These are phyloP conservation scores for Aplosporella prunicola DNA, from an alignment of 2,329 filamentous ascomycete species.

Conservation along the genomic window DNA sequence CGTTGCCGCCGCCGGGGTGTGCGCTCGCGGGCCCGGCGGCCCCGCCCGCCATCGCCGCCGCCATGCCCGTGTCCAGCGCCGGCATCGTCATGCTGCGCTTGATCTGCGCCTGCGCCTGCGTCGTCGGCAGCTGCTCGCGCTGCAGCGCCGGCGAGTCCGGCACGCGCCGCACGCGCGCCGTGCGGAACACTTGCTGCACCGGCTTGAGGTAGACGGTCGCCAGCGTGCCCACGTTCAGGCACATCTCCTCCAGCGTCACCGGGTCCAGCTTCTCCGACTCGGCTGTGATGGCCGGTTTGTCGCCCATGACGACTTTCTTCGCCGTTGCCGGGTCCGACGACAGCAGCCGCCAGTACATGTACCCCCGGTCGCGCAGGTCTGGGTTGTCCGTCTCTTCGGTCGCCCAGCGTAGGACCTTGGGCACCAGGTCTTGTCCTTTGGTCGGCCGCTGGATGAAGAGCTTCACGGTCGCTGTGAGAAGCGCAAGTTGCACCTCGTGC, in stretches of 20 bases:
- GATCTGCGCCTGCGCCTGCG: slow-evolving; percentile 35
- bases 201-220: slow-evolving; percentile 97
- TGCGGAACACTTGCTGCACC: slow-evolving; percentile 92
- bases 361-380: slow-evolving; percentile 87
- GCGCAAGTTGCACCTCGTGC: slow-evolving; percentile 86
- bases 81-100: slow-evolving; percentile 16
- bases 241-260: slow-evolving; percentile 89
- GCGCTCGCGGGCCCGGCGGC: slow-evolving; percentile 2
- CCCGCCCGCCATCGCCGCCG: not conserved
- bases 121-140: slow-evolving; percentile 54
- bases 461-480: slow-evolving; percentile 94
- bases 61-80: slow-evolving; percentile 18
- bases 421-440: slow-evolving; percentile 86
- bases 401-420: slow-evolving; percentile 93
- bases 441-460: slow-evolving; percentile 95
- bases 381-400: slow-evolving; percentile 99
- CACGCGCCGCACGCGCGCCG: slow-evolving; percentile 69
- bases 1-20: slow-evolving; percentile 32
- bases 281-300: slow-evolving; percentile 91
- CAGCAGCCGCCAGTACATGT: slow-evolving; percentile 98
- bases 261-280: slow-evolving; percentile 92
- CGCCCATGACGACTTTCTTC: slow-evolving; percentile 87
- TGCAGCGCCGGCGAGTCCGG: slow-evolving; percentile 80
- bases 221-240: slow-evolving; percentile 87
- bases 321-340: slow-evolving; percentile 85